Evolutionary conservation across 306 rosid species (phyloP).

Genomic region (Trifolium subterraneum): DNA sequence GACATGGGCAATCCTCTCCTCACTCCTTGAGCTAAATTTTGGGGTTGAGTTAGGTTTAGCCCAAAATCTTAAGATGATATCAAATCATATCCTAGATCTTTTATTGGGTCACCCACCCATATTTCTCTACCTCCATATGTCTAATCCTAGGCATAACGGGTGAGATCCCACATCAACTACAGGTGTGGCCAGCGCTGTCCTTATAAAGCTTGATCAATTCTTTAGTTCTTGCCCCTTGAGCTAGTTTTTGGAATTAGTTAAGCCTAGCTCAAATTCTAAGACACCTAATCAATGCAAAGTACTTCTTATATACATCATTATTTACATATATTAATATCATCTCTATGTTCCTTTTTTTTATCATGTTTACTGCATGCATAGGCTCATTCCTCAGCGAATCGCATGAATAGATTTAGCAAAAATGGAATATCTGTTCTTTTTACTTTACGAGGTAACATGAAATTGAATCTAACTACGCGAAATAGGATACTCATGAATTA

Average conservation of each 20-base stretch:
- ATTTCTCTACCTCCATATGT: neutral
- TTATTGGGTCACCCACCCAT: neutral
- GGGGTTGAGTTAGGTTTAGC: neutral
- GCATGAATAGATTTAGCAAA: too few relatives aligned
- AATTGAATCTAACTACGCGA: too few relatives aligned
- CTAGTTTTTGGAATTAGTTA: neutral
- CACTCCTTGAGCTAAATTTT: neutral
- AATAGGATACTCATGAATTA: too few relatives aligned
- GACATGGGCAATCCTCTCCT: neutral
- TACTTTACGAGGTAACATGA: too few relatives aligned
- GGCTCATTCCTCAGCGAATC: too few relatives aligned
- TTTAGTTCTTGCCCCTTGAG: neutral
- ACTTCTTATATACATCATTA: neutral
- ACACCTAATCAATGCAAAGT: neutral
- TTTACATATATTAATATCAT: neutral
- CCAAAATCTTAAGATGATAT: neutral
- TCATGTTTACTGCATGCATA: neutral
- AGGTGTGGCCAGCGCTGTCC: neutral
- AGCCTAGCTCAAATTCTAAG: conserved; percentile 1
- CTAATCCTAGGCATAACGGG: neutral
- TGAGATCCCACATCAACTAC: neutral
- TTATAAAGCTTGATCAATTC: neutral
- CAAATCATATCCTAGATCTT: neutral
- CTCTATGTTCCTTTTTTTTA: conserved; percentile 17
- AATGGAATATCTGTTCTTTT: too few relatives aligned